These are phyloP conservation scores for Polygonum maritimum DNA, from an alignment of 148 eudicot species.

Conservation along the genomic window DNA sequence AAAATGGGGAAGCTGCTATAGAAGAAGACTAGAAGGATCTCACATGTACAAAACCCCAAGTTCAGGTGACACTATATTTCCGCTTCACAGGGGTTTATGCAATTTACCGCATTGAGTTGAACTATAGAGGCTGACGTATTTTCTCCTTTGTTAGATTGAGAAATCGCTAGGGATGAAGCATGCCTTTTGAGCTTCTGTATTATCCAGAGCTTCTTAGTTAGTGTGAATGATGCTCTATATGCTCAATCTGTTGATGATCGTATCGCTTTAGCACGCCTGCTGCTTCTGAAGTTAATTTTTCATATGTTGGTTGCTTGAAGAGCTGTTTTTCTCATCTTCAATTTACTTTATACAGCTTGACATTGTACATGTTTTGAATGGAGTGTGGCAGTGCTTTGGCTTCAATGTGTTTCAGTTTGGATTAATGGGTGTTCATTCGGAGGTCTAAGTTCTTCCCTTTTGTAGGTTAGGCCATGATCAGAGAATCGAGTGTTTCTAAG, in stretches of 20 bases:
- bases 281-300: no score
- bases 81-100: conserved; percentile 4
- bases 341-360: no score
- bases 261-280: no score
- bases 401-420: no score
- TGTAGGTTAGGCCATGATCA: no score
- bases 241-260: background rate
- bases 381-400: no score
- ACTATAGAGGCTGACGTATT: background rate
- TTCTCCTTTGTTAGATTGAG: background rate
- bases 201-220: background rate
- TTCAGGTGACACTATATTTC: background rate
- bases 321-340: no score
- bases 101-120: background rate
- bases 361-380: no score
- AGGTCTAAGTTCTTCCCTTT: no score
- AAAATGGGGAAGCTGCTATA: conserved; percentile 20
- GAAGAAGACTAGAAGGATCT: conserved; percentile 22
- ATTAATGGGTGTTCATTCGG: no score
- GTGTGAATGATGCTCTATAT: background rate
- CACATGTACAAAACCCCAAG: conserved; percentile 8
- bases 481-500: no score
- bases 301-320: no score
- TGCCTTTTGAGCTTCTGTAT: background rate
- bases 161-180: background rate